Evolutionary conservation across 1,139 yeast species (phyloP), one percentile per base, ranked within the genome.

Genomic region (Oligophagozyma castellii): DNA sequence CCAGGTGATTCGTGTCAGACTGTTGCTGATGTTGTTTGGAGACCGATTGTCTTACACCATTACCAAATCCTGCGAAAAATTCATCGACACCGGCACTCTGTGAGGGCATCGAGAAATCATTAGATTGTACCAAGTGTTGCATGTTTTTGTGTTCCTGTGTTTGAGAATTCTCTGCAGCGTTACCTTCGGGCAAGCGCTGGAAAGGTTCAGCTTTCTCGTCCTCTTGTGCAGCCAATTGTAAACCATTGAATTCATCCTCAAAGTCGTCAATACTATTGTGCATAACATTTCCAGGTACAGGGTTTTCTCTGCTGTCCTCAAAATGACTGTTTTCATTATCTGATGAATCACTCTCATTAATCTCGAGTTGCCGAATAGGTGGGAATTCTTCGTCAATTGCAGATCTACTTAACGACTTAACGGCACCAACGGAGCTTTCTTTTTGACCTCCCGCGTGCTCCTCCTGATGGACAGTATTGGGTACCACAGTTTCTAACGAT

Each of bases 41-140:
- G n/a, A n/a, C n/a, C 20, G 20, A 7, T 7, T 18, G 7, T 10
- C 10, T 18, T 14, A 26, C 28, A 12, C 18, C 63, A 44, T 75
- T 78, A 18, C 89, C 89, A 50, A 83, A 78, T 0, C 93, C 94
- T 2, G 93, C 92, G n/a, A n/a, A n/a, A 60, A 84, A 84, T 19
- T 84, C 65, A 54, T 83, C 92, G 46, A 84, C 95, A 95, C 95
- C 84, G 53, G 84, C 95, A 46, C 81, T 93, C 34, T 68, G 67
- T 10, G 43, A 32, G 12, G 32, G 33, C 28, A 30, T 33, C 5
- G 20, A 14, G 45, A 69, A 68, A 2, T 46, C 44, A 18, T 48
- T 41, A 5, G 39, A 50, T 23, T 55, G 54, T 11, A 55, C 34
- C 23, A 50, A 55, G 5, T 48, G 50, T 24, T 43, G 46, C 18